These are phyloP conservation scores for Bauhinia variegata DNA, from an alignment of 306 rosid species.

Conservation along the genomic window DNA sequence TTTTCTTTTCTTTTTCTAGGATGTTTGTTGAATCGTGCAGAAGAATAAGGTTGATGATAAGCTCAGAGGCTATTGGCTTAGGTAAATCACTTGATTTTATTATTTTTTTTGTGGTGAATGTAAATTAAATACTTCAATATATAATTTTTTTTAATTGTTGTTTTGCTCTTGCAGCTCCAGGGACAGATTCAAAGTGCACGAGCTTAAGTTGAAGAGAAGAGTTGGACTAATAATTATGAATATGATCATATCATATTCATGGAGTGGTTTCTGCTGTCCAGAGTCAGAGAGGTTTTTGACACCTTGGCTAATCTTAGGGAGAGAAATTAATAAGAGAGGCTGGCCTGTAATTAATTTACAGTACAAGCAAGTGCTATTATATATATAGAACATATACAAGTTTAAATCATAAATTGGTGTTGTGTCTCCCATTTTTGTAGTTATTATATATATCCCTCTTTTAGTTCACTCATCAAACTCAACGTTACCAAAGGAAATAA, in stretches of 20 bases:
- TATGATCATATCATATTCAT: too few species aligned
- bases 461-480: too few species aligned
- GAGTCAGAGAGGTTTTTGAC: too few species aligned
- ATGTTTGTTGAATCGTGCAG: slow-evolving; percentile 83
- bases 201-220: slow-evolving; percentile 24
- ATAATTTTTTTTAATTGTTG: background rate
- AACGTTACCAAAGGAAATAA: too few species aligned
- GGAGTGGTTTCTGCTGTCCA: too few species aligned
- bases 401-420: too few species aligned
- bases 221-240: slow-evolving; percentile 4
- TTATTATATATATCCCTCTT: background rate
- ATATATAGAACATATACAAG: background rate
- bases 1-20: slow-evolving; percentile 29
- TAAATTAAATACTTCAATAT: too few species aligned
- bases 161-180: slow-evolving; percentile 26
- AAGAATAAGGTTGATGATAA: slow-evolving; percentile 62
- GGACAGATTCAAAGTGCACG: slow-evolving; percentile 31
- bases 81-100: slow-evolving; percentile 35
- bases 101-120: too few species aligned
- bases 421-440: slow-evolving; percentile 16
- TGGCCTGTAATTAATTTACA: background rate
- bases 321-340: slow-evolving; percentile 23
- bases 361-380: background rate
- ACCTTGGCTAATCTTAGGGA: too few species aligned
- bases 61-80: slow-evolving; percentile 60